These are phyloP conservation scores for Fraxinus latifolia DNA, from an alignment of 305 asterid genomes.

Conservation along the genomic window DNA sequence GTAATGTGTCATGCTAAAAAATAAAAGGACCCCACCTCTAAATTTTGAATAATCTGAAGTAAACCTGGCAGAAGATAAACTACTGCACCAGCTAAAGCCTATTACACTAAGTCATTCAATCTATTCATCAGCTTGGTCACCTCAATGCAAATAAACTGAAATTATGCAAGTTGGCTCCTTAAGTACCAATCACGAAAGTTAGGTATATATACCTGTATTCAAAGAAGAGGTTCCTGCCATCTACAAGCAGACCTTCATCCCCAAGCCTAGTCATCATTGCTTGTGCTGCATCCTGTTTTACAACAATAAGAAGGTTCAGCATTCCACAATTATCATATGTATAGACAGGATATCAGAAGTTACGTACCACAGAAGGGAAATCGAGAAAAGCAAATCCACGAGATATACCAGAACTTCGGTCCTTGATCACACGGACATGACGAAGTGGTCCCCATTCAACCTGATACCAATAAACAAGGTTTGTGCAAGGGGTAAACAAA, in stretches of 20 bases:
- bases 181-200: constrained; percentile 15
- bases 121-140: not conserved
- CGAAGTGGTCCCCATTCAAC: constrained; percentile 99
- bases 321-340: constrained; percentile 11
- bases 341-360: constrained; percentile 4
- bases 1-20: not conserved
- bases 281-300: constrained; percentile 75
- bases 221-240: constrained; percentile 83
- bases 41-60: not conserved
- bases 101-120: not conserved
- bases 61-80: not conserved
- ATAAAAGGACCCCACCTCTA: not conserved
- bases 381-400: constrained; percentile 99
- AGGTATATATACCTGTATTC: constrained; percentile 67
- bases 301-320: constrained; percentile 17
- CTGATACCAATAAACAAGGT: constrained; percentile 33
- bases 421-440: constrained; percentile 95
- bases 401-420: constrained; percentile 81
- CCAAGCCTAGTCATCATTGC: constrained; percentile 91
- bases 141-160: constrained; percentile 4
- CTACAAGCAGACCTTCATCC: constrained; percentile 83
- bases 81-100: constrained; percentile 6
- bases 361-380: constrained; percentile 85
- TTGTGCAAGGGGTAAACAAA: constrained; percentile 5
- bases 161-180: constrained; percentile 1